phyloP scores from a whole-genome alignment of 176 grass and related monocot genomes.

The Ananas comosus region DNA sequence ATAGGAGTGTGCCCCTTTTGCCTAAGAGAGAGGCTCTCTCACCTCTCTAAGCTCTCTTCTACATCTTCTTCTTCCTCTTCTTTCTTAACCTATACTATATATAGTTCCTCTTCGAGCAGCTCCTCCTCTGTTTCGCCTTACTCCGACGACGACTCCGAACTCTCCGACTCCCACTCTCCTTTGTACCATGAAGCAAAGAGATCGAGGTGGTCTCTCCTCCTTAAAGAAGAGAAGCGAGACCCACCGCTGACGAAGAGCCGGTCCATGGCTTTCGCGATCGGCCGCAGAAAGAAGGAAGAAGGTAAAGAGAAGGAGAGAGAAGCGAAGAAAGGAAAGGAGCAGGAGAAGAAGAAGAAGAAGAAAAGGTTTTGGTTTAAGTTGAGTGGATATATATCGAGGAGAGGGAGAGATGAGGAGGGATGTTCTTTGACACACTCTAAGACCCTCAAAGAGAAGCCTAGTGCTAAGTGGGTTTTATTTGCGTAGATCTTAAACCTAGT shows the following conservation, averaged over 20 bases:
- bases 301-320: neutral
- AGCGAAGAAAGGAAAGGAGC: neutral
- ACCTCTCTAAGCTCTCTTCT: neutral
- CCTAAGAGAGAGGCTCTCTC: slow-evolving; percentile 8
- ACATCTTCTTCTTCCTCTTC: neutral
- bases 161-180: slow-evolving; percentile 1
- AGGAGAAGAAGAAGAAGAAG: slow-evolving; percentile 19
- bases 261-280: neutral
- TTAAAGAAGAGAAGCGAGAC: neutral
- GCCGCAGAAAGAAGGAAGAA: neutral
- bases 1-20: slow-evolving; percentile 7
- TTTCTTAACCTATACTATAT: neutral
- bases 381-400: neutral
- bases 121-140: neutral
- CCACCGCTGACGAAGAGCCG: slow-evolving; percentile 14
- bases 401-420: neutral
- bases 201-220: neutral
- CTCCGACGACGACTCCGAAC: slow-evolving; percentile 4
- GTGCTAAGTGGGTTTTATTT: slow-evolving; percentile 8
- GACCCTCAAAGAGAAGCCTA: slow-evolving; percentile 18
- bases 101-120: neutral
- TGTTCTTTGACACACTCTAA: slow-evolving; percentile 11
- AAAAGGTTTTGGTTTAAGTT: slow-evolving; percentile 18
- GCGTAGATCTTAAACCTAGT: neutral
- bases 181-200: neutral